phyloP scores from a whole-genome alignment of 805 yeast species.

The Ogataea saltuana region DNA sequence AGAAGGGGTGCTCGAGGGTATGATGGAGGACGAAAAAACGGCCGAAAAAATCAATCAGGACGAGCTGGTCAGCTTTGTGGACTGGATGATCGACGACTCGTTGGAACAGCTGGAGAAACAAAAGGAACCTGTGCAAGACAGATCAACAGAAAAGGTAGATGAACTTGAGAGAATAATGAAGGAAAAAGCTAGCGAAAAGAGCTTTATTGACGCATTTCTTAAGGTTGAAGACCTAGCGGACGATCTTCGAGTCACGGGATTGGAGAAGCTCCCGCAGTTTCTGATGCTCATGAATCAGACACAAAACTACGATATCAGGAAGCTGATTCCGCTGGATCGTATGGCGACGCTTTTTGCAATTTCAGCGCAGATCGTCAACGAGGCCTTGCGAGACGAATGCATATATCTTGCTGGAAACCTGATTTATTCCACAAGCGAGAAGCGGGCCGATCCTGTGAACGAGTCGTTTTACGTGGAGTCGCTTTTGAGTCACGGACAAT shows the following conservation, averaged over 20 bases:
- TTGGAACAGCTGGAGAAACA: slow-evolving; percentile 19
- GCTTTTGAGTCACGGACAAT: slow-evolving; percentile 37
- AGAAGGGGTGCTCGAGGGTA: slow-evolving; percentile 17
- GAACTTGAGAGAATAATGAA: slow-evolving; percentile 19
- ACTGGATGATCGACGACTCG: slow-evolving; percentile 33
- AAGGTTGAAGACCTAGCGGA: slow-evolving; percentile 24
- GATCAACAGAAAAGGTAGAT: slow-evolving; percentile 6
- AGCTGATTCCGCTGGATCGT: slow-evolving; percentile 37
- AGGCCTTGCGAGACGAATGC: slow-evolving; percentile 36
- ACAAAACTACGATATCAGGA: slow-evolving; percentile 19
- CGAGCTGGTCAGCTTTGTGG: slow-evolving; percentile 27
- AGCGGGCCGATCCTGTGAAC: slow-evolving; percentile 50
- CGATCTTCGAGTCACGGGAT: slow-evolving; percentile 23
- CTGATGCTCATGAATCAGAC: slow-evolving; percentile 23
- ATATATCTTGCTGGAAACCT: slow-evolving; percentile 43
- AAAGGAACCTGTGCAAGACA: background rate
- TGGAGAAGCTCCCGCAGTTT: slow-evolving; percentile 29
- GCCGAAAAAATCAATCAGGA: slow-evolving; percentile 20
- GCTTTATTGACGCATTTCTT: slow-evolving; percentile 25
- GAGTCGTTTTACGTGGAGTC: slow-evolving; percentile 52
- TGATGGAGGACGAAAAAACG: slow-evolving; percentile 16
- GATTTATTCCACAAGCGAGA: slow-evolving; percentile 42
- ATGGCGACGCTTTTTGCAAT: slow-evolving; percentile 41
- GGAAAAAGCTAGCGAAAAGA: slow-evolving; percentile 22
- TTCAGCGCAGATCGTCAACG: slow-evolving; percentile 40